Evolutionary conservation across 129 eudicot species (phyloP), one percentile per base, ranked within the genome.

Genomic region (Kitagawia praeruptora): DNA sequence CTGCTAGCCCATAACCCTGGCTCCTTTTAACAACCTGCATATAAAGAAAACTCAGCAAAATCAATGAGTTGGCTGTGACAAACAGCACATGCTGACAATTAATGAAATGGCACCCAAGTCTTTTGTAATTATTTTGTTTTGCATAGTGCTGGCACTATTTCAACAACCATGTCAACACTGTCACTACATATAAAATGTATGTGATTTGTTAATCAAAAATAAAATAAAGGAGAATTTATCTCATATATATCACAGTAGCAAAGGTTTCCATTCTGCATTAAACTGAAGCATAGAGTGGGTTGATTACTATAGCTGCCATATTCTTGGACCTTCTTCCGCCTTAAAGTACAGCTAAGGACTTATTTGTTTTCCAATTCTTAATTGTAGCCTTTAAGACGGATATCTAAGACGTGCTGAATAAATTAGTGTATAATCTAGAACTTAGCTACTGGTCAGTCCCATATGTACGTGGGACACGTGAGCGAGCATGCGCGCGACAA

Each of bases 1-100:
- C 98, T 56, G 97, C 88, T 74, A 88, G 90, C 48, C 98, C 98
- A 86, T 91, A 94, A 25, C 97, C 96, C 70, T 78, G 85, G 81
- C 85, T 88, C 53, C 74, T 74, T 72, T 86, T 83, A 34, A 94
- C 96, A 49, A 94, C 97, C 98, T 94, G 90, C 85, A 85, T 41
- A 76, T 14, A 74, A 48, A 76, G 23, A 74, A 45, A n/a, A 74
- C 56, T n/a, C 39, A 11, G 7, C 9, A 44, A 28, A n/a, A 31
- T 28, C 21, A 67, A 67, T 8, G 13, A 71, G 49, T 8, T 18
- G 49, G 14, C 27, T 41, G 13, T 41, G 25, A 39, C 16, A 40
- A 7, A 71, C 48, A 18, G 6, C 8, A 71, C 31, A 40, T 39
- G 27, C 25, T 37, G 27, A 70, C 46, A 40, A 66, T 28, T 66